Evolutionary conservation across 495 filamentous ascomycete genomes (phyloP).

Genomic region (Extremus antarcticus): DNA sequence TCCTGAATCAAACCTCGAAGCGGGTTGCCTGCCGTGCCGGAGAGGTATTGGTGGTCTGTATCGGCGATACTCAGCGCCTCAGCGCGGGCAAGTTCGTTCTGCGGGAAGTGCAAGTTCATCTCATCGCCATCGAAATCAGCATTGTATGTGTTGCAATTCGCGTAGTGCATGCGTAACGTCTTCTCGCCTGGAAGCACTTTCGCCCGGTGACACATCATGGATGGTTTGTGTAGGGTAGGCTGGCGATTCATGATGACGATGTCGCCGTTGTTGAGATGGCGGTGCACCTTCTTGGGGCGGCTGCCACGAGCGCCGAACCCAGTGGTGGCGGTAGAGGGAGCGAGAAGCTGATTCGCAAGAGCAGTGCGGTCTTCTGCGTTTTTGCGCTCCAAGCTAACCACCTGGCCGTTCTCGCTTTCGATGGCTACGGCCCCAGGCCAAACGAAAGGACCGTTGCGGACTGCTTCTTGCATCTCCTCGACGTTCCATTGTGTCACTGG

Average conservation of each 20-base stretch:
- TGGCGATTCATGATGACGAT: conserved; percentile 98
- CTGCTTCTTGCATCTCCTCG: conserved; percentile 87
- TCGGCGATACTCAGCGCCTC: conserved; percentile 89
- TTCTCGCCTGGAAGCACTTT: conserved; percentile 87
- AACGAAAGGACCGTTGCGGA: conserved; percentile 83
- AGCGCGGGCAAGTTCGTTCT: conserved; percentile 85
- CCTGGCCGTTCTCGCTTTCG: conserved; percentile 88
- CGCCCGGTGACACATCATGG: conserved; percentile 96
- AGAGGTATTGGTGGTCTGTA: conserved; percentile 94
- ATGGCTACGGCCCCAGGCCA: conserved; percentile 93
- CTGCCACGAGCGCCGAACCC: conserved; percentile 37
- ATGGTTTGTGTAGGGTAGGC: conserved; percentile 99
- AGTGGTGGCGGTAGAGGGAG: conserved; percentile 67
- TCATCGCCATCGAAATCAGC: conserved; percentile 99
- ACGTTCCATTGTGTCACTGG: conserved; percentile 96
- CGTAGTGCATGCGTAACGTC: conserved; percentile 98
- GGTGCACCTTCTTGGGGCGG: conserved; percentile 90
- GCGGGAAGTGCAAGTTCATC: conserved; percentile 99
- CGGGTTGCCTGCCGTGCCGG: conserved; percentile 85
- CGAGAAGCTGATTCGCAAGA: conserved; percentile 82
- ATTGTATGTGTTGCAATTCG: conserved; percentile 99
- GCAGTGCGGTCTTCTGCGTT: conserved; percentile 72
- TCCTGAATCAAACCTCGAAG: conserved; percentile 96
- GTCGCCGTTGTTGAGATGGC: conserved; percentile 92
- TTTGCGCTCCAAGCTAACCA: conserved; percentile 79